Conservation (phyloP, 1,139 yeast genomes). For the Debaryomycetaceae sp. region DNA sequence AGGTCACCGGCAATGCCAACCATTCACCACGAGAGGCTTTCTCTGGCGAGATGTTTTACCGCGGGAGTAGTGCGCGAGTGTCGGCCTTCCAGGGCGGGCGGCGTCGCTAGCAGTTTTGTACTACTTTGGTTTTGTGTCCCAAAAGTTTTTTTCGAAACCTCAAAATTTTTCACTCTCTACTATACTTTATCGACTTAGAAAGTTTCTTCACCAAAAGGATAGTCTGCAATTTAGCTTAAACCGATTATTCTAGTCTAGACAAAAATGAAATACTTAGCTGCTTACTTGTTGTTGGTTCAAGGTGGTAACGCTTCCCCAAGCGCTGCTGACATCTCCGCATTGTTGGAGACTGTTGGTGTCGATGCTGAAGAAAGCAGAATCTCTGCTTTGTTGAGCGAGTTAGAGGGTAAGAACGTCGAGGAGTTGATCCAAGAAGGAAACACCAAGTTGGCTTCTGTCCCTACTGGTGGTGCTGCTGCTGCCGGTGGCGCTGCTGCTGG, state of each 20-base stretch:
- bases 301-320: conserved; percentile 79
- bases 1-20: too few relatives aligned
- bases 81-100: too few relatives aligned
- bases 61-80: too few relatives aligned
- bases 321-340: conserved; percentile 85
- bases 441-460: conserved; percentile 93
- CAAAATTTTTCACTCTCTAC: conserved; percentile 2
- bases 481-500: conserved; percentile 63
- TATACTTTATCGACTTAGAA: conserved; percentile 2
- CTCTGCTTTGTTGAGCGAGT: conserved; percentile 79
- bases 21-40: too few relatives aligned
- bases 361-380: conserved; percentile 93
- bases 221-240: conserved; percentile 62
- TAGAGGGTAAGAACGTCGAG: conserved; percentile 89
- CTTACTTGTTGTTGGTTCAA: conserved; percentile 64
- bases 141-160: background rate
- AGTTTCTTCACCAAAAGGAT: conserved; percentile 42
- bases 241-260: conserved; percentile 48
- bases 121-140: background rate
- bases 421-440: conserved; percentile 97
- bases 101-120: conserved; percentile 1
- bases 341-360: conserved; percentile 90
- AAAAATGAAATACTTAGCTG: conserved; percentile 66
- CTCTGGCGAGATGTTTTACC: too few relatives aligned
- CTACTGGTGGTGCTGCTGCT: conserved; percentile 95